These are phyloP conservation scores for Hymenoscyphus albidus DNA, from an alignment of 2,329 filamentous ascomycete genomes.

Conservation along the genomic window DNA sequence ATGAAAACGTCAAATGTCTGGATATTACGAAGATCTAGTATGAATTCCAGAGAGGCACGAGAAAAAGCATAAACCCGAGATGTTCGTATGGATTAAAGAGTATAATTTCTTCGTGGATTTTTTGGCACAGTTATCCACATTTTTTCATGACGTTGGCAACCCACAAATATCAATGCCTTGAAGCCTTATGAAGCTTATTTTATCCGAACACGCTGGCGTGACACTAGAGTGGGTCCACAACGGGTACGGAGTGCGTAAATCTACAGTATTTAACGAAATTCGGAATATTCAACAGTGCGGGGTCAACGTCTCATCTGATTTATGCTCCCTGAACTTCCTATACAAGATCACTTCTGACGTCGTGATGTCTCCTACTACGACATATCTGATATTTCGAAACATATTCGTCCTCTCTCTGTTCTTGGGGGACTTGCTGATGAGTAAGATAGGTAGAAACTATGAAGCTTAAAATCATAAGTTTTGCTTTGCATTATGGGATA, in stretches of 20 bases:
- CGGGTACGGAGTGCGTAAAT: too few relatives aligned
- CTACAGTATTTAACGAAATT: neutral
- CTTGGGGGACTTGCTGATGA: too few relatives aligned
- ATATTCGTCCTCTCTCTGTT: neutral
- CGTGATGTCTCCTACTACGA: neutral
- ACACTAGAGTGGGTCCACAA: too few relatives aligned
- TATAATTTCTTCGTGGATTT: neutral
- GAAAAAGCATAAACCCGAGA: too few relatives aligned
- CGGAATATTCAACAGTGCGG: neutral
- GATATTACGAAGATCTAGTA: too few relatives aligned
- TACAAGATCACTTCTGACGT: neutral
- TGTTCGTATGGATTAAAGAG: too few relatives aligned
- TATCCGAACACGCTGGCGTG: too few relatives aligned
- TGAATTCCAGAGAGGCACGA: too few relatives aligned
- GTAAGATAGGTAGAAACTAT: too few relatives aligned
- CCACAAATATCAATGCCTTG: neutral
- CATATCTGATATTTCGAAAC: neutral
- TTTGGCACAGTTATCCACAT: neutral
- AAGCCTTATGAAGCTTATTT: neutral
- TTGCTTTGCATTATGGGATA: too few relatives aligned
- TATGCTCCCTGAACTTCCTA: neutral
- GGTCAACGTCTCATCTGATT: neutral
- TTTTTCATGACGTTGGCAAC: neutral
- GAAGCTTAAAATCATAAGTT: too few relatives aligned
- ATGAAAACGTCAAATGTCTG: neutral